Percentiles rank a stretch among this genome's conserved stretches.
phyloP scores from a whole-genome alignment of 352 stramenopile species.

The Pythium grandisporangium region DNA sequence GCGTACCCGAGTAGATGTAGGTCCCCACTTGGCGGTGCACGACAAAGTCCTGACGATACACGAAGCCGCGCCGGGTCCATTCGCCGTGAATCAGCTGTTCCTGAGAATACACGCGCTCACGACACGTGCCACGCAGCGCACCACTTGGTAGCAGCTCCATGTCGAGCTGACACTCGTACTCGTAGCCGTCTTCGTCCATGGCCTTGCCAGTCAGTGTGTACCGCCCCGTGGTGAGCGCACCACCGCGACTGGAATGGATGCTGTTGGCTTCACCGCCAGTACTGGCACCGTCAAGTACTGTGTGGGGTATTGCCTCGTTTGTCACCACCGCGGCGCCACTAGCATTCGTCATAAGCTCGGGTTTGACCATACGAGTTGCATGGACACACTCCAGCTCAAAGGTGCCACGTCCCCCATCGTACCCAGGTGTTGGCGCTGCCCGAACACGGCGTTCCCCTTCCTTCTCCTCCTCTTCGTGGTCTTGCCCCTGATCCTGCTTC shows the following conservation, averaged over 20 bases:
- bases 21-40: conserved; percentile 47
- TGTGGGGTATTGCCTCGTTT: no score
- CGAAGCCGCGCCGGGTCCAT: conserved; percentile 22
- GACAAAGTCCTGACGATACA: conserved; percentile 47
- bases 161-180: conserved; percentile 52
- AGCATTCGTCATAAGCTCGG: no score
- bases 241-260: background rate
- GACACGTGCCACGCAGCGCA: conserved; percentile 22
- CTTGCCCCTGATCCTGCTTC: no score
- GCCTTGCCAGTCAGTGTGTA: conserved; percentile 51
- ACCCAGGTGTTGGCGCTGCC: conserved; percentile 30
- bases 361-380: conserved; percentile 7
- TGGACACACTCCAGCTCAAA: conserved; percentile 43
- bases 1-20: conserved; percentile 32
- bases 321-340: no score
- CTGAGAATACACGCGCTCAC: conserved; percentile 56
- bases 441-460: no score
- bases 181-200: conserved; percentile 59
- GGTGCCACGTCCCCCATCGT: conserved; percentile 38
- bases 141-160: conserved; percentile 30
- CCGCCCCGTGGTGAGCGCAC: conserved; percentile 39
- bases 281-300: background rate
- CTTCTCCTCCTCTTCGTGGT: no score
- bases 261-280: background rate
- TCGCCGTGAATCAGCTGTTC: conserved; percentile 22